Evolutionary conservation across 2,329 filamentous ascomycete species (phyloP).

Genomic region (Aspergillus clavatus): DNA sequence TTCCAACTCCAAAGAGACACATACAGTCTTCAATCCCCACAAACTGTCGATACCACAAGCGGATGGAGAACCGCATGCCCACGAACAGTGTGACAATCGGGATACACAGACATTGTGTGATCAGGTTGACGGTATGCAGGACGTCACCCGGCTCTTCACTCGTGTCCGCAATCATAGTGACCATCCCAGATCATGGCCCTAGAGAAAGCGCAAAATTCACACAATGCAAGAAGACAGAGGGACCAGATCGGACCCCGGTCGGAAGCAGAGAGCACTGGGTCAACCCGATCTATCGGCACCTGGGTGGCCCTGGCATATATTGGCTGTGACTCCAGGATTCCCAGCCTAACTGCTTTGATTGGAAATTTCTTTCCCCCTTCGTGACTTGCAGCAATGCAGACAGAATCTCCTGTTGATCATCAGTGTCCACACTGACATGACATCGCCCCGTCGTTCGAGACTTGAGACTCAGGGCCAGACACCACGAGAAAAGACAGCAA

Average conservation of each 20-base stretch:
- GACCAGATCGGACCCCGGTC: too few species aligned
- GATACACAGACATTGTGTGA: slow-evolving; percentile 36
- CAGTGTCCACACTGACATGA: background rate
- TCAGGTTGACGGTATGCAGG: slow-evolving; percentile 29
- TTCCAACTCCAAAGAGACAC: slow-evolving; percentile 6
- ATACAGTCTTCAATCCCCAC: slow-evolving; percentile 33
- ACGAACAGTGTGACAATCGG: slow-evolving; percentile 31
- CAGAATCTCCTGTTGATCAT: background rate
- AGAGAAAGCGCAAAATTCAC: background rate
- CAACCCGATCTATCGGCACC: too few species aligned
- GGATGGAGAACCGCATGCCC: slow-evolving; percentile 27
- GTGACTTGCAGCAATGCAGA: too few species aligned
- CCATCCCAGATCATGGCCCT: slow-evolving; percentile 4
- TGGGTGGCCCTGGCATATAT: background rate
- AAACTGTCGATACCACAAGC: slow-evolving; percentile 28
- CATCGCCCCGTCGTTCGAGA: background rate
- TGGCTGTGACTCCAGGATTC: background rate
- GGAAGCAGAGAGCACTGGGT: too few species aligned
- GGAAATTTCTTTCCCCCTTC: background rate
- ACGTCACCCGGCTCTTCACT: slow-evolving; percentile 22
- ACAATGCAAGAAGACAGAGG: background rate
- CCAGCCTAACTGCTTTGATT: background rate
- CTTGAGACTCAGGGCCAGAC: too few species aligned
- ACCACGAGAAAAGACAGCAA: too few species aligned
- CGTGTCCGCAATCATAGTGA: slow-evolving; percentile 16